Percentiles rank a stretch among this genome's conserved stretches.
Evolutionary conservation across 805 yeast genomes (phyloP).

Genomic region (Nakazawaea ishiwadae): DNA sequence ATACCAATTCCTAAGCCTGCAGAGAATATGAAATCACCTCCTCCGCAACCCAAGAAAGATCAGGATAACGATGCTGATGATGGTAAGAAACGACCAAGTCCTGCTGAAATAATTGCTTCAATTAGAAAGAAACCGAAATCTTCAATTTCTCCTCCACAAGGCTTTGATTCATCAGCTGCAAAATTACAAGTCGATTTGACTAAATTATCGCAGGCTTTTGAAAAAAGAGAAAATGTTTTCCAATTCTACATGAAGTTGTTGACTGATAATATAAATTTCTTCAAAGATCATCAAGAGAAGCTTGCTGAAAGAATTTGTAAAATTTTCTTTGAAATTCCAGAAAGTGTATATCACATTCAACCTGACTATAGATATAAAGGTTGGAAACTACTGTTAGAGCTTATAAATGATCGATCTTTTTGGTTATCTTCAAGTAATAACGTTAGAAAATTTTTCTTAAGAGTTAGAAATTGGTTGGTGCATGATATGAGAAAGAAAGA

Average conservation of each 20-base stretch:
- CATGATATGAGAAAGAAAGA: slow-evolving; percentile 12
- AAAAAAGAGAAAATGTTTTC: background rate
- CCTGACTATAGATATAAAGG: slow-evolving; percentile 15
- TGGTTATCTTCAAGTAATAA: slow-evolving; percentile 8
- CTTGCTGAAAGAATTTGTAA: slow-evolving; percentile 4
- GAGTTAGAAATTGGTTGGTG: slow-evolving; percentile 15
- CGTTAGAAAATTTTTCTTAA: slow-evolving; percentile 10
- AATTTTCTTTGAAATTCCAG: slow-evolving; percentile 11
- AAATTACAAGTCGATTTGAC: slow-evolving; percentile 2
- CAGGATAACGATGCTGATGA: background rate
- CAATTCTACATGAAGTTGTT: background rate
- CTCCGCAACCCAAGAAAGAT: background rate
- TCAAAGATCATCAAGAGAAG: slow-evolving; percentile 3
- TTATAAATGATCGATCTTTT: slow-evolving; percentile 3
- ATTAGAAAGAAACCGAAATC: background rate
- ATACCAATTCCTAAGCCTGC: background rate
- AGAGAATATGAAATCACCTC: background rate
- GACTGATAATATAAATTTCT: background rate
- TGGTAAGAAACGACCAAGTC: slow-evolving; percentile 2
- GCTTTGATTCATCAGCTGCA: background rate
- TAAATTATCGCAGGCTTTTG: background rate
- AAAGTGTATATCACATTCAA: slow-evolving; percentile 8
- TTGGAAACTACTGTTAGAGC: background rate
- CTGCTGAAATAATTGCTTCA: slow-evolving; percentile 3
- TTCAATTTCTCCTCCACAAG: background rate